A percentile compares a stretch with the other conserved stretches of the same genome.
phyloP scores from a whole-genome alignment of 202 grass and related monocot genomes.

The Hordeum pubiflorum region DNA sequence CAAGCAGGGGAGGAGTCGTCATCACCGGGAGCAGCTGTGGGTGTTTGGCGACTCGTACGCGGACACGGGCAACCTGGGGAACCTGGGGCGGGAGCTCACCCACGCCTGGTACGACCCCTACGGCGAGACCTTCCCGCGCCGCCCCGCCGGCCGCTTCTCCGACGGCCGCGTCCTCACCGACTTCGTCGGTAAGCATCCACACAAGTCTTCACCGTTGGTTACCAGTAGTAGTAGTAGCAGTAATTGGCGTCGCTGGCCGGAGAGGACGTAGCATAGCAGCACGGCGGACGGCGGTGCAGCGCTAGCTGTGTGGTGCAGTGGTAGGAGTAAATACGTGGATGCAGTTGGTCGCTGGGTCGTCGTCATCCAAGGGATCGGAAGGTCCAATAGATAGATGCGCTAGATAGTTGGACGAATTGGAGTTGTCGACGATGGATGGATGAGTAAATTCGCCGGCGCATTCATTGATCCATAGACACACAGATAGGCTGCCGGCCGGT shows the following conservation, averaged over 20 bases:
- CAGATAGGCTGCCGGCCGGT: too few relatives aligned
- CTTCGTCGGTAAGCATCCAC: conserved; percentile 46
- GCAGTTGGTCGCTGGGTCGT: too few relatives aligned
- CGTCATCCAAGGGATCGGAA: too few relatives aligned
- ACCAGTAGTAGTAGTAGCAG: neutral
- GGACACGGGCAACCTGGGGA: conserved; percentile 81
- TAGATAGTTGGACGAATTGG: neutral
- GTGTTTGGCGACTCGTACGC: conserved; percentile 89
- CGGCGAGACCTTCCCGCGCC: conserved; percentile 58
- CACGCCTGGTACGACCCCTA: conserved; percentile 76
- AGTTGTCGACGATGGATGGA: neutral
- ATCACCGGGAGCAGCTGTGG: conserved; percentile 27
- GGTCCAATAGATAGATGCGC: too few relatives aligned
- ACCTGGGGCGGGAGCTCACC: conserved; percentile 57
- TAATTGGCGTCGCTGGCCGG: too few relatives aligned
- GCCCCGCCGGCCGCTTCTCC: conserved; percentile 69
- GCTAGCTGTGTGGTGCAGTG: too few relatives aligned
- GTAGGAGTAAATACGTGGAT: too few relatives aligned
- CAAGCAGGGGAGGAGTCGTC: neutral
- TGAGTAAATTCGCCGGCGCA: neutral
- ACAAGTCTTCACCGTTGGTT: neutral
- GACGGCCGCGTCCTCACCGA: conserved; percentile 77
- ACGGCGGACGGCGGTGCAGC: too few relatives aligned
- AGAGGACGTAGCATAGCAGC: too few relatives aligned
- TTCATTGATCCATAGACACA: neutral